A percentile compares a stretch with the other conserved stretches of the same genome.
phyloP scores from a whole-genome alignment of 441 rosid species.

The Brassica hybrid region DNA sequence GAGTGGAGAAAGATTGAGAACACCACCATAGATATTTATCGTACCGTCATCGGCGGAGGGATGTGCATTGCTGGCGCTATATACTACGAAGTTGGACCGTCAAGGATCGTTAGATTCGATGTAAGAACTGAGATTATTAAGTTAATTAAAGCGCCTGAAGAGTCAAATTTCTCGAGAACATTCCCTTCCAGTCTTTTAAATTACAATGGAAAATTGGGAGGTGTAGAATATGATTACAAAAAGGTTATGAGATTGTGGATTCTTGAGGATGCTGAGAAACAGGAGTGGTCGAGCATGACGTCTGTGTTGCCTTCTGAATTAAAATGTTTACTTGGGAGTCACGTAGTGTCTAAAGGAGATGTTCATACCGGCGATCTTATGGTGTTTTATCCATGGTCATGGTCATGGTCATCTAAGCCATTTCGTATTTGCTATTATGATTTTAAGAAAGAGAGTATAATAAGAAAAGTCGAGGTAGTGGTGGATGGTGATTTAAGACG shows the following conservation, averaged over 20 bases:
- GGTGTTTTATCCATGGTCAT: neutral
- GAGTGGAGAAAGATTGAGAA: slow-evolving; percentile 15
- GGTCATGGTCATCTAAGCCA: neutral
- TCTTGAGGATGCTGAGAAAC: slow-evolving; percentile 20
- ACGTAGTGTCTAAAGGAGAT: neutral
- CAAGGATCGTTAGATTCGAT: neutral
- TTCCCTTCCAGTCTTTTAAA: neutral
- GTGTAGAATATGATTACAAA: neutral
- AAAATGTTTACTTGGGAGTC: neutral
- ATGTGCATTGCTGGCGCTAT: neutral
- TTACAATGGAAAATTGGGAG: neutral
- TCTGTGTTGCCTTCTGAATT: no score
- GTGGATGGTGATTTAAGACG: neutral
- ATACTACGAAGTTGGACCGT: neutral
- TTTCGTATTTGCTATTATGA: slow-evolving; percentile 6
- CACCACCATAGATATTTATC: neutral
- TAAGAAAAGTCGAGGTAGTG: neutral
- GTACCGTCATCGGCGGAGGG: neutral
- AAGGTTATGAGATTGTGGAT: neutral
- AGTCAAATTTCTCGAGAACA: neutral
- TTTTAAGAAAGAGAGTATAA: neutral
- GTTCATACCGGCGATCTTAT: neutral
- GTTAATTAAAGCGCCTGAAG: neutral
- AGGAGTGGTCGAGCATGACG: neutral
- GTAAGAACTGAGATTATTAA: neutral